Conservation (phyloP, 2,329 filamentous ascomycete species). For the Fusarium vanettenii region DNA sequence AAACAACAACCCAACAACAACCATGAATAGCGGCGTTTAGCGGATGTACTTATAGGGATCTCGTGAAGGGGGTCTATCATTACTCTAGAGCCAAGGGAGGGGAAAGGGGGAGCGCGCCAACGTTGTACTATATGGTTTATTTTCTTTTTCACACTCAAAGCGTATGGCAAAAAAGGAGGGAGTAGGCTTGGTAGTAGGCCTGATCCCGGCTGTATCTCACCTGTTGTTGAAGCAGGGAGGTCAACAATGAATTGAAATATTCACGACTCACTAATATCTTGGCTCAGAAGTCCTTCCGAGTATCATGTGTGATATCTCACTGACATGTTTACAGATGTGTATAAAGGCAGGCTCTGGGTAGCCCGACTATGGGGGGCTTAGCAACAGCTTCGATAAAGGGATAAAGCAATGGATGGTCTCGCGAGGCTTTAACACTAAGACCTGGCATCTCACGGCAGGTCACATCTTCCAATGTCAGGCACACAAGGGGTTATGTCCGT, state of each 20-base stretch:
- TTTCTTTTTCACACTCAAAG: conserved; percentile 9
- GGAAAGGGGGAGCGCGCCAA: conserved; percentile 15
- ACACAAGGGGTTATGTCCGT: not conserved
- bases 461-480: not conserved
- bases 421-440: not conserved
- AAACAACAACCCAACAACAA: conserved; percentile 34
- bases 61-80: conserved; percentile 27
- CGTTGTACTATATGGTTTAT: conserved; percentile 41
- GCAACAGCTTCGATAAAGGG: not conserved
- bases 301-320: not conserved
- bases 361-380: too few relatives aligned
- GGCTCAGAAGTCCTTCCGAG: not conserved
- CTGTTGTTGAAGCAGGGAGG: conserved; percentile 11
- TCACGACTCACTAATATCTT: conserved; percentile 1
- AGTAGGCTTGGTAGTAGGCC: conserved; percentile 14
- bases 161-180: conserved; percentile 26
- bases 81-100: conserved; percentile 16
- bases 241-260: conserved; percentile 25
- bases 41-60: conserved; percentile 45
- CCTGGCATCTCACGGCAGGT: not conserved
- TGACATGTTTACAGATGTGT: not conserved
- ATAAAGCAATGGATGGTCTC: not conserved
- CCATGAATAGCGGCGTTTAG: conserved; percentile 44
- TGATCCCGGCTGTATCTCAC: conserved; percentile 8
- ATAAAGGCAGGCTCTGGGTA: not conserved